Base-by-base conservation (phyloP, 306 rosid species). In the Pterocarpus santalinus region DNA sequence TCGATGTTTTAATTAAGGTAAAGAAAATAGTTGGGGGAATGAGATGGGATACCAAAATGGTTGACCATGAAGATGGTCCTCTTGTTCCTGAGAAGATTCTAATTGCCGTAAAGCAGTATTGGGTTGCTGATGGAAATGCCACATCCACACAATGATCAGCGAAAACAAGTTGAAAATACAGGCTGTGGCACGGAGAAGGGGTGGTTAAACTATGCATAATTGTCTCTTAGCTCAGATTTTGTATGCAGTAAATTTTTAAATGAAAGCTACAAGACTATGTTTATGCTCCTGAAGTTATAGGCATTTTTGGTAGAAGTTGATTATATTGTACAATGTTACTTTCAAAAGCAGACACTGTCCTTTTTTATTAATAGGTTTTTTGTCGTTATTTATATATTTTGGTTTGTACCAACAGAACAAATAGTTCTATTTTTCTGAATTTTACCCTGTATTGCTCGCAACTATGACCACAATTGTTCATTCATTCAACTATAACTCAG, bases 61-160 rank as follows among this genome's bases (percentile, higher is more conserved):
- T 91, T 81, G 97, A 93, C 76, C 97, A 93, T 52, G 97, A 93
- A 70, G 97, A 93, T 52, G 97, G 97, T 5, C 97, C 97, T 17
- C 93, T 93, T 16, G 90, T 93, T 55, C 88, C 97, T 12, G 92
- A 93, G 89, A 93, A 93, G 88, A 78, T 93, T 36, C 83, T 93
- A 78, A 64, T 93, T 66, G 97, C 93, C 41, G 97, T 93, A 35
- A 93, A 93, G 88, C 97, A 88, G 80, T 93, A 93, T 72, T 93
- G 97, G 97, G 93, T 90, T 78, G 76, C 58, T 16, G 91, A 80
- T 76, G 91, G 88, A 71, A 93, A 91, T 90, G 58, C 90, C 81
- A 91, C 97, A 39, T 84, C 90, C 67, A 47, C 86, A 9, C 83
- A 78, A 61, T 86, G 81, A 83, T 35, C 64, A 57, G 82, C 39